Conservation (phyloP, 2,329 filamentous ascomycete genomes). For the Xylariaceae sp. region DNA sequence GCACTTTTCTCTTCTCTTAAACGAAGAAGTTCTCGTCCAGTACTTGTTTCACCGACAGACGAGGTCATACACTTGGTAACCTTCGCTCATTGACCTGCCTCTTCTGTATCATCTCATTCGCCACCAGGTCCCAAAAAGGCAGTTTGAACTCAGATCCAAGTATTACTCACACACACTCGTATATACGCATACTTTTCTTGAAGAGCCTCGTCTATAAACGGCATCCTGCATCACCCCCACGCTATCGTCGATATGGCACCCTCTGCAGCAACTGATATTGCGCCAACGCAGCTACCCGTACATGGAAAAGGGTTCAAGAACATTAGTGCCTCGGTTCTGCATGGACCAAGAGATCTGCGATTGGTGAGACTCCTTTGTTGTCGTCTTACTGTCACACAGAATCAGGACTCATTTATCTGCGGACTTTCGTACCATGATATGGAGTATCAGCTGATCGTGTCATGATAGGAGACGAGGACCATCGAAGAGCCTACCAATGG, state of each 20-base stretch:
- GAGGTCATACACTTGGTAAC: background rate
- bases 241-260: slow-evolving; percentile 55
- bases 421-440: background rate
- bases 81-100: background rate
- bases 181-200: background rate
- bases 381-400: slow-evolving; percentile 42
- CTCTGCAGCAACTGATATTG: slow-evolving; percentile 53
- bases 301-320: slow-evolving; percentile 51
- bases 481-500: slow-evolving; percentile 55
- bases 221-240: too few species aligned
- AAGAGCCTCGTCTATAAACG: slow-evolving; percentile 16
- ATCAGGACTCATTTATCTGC: slow-evolving; percentile 20
- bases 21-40: slow-evolving; percentile 7
- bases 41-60: background rate
- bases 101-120: background rate
- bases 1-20: slow-evolving; percentile 14
- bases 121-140: background rate
- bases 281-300: slow-evolving; percentile 53
- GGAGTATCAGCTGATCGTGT: slow-evolving; percentile 27
- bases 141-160: too few species aligned
- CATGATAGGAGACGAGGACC: slow-evolving; percentile 55
- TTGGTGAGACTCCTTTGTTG: slow-evolving; percentile 53
- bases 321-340: slow-evolving; percentile 61
- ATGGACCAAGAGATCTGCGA: slow-evolving; percentile 63
- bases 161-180: background rate